Evolutionary conservation across 1,284 basidiomycete species (phyloP).

Genomic region (Mycosarcoma mackinlayi): DNA sequence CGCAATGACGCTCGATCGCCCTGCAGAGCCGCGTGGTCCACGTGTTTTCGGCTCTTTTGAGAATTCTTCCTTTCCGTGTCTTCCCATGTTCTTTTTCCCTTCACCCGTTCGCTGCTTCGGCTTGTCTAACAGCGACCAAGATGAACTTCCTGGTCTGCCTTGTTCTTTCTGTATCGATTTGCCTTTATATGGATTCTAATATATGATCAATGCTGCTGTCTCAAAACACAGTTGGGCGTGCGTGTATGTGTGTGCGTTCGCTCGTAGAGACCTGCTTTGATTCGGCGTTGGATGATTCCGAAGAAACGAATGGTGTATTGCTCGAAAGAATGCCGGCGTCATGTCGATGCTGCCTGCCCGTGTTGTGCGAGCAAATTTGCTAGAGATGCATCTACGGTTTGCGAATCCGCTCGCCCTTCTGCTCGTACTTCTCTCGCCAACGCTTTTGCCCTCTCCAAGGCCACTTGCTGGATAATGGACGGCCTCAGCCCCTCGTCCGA

Average conservation of each 20-base stretch:
- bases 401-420: conserved; percentile 6
- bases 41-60: too few relatives aligned
- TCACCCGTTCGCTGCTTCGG: background rate
- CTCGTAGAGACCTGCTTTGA: background rate
- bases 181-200: too few relatives aligned
- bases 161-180: too few relatives aligned
- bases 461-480: conserved; percentile 46
- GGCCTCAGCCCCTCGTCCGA: conserved; percentile 9
- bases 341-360: conserved; percentile 19
- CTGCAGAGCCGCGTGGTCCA: background rate
- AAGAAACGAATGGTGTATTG: background rate
- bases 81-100: background rate
- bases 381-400: conserved; percentile 22
- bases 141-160: too few relatives aligned
- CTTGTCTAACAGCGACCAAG: too few relatives aligned
- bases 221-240: too few relatives aligned
- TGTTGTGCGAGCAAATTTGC: conserved; percentile 34
- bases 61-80: too few relatives aligned
- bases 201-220: too few relatives aligned
- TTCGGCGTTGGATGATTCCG: background rate
- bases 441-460: conserved; percentile 37
- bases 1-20: too few relatives aligned
- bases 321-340: background rate
- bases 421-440: conserved; percentile 35
- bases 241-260: background rate